Conservation (phyloP, 108 stramenopile species). For the Aurantiochytrium sp. region DNA sequence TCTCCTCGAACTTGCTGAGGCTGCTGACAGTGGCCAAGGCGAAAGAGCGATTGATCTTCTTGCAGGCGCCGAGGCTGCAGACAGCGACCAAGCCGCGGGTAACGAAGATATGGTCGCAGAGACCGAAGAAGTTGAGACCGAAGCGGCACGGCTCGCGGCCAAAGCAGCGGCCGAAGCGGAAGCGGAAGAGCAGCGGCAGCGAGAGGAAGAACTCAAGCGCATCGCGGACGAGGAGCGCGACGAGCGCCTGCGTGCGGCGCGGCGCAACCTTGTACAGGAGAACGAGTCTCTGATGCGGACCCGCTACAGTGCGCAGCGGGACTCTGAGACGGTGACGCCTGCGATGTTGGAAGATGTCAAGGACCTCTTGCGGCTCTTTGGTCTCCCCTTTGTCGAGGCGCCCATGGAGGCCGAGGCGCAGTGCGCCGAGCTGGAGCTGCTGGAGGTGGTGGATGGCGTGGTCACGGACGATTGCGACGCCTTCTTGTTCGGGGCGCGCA, state of each 20-base stretch:
- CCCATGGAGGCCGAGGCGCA: constrained; percentile 98
- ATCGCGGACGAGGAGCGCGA: not conserved
- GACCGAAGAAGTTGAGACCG: not conserved
- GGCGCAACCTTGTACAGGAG: not conserved
- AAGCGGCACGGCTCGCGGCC: no score
- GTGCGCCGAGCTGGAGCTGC: constrained; percentile 73
- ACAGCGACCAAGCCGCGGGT: no score
- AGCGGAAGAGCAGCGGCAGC: not conserved
- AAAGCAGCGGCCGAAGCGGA: no score
- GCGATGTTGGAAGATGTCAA: constrained; percentile 89
- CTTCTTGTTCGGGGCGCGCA: constrained; percentile 89
- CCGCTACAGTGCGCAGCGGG: constrained; percentile 50
- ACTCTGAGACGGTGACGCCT: constrained; percentile 78
- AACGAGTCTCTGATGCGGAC: not conserved
- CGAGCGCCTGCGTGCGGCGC: not conserved
- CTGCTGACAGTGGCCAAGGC: no score
- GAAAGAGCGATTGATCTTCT: no score
- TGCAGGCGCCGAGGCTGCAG: no score
- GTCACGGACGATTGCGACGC: constrained; percentile 96
- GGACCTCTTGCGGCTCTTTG: constrained; percentile 77
- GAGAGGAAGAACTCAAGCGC: no score
- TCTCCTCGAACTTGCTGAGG: no score
- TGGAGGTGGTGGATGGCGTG: constrained; percentile 89
- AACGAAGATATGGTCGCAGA: no score
- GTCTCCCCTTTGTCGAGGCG: constrained; percentile 88